phyloP scores from a whole-genome alignment of 257 asterid genomes.

The Scutellaria baicalensis region DNA sequence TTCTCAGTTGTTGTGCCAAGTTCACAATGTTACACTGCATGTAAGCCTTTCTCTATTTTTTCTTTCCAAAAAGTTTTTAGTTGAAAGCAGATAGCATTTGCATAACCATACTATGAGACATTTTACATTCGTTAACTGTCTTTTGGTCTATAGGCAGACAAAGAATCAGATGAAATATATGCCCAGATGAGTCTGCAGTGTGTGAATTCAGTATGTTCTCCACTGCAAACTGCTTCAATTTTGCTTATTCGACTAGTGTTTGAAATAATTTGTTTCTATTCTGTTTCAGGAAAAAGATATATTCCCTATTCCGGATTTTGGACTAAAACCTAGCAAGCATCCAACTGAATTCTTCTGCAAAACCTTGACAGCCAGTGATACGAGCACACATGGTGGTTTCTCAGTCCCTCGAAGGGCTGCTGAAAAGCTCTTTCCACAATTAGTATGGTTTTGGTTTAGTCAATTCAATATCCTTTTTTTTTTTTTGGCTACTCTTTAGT shows the following conservation, averaged over 20 bases:
- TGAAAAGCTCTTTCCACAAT: slow-evolving; percentile 83
- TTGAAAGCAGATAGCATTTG: neutral
- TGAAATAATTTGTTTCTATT: neutral
- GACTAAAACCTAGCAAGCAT: slow-evolving; percentile 67
- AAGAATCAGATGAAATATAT: slow-evolving; percentile 89
- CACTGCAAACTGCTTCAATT: neutral
- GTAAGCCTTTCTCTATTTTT: slow-evolving; percentile 30
- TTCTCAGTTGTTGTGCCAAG: slow-evolving; percentile 86
- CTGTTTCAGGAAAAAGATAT: slow-evolving; percentile 75
- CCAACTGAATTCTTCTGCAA: slow-evolving; percentile 95
- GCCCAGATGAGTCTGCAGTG: slow-evolving; percentile 97
- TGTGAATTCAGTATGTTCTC: slow-evolving; percentile 64
- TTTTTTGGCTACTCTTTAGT: neutral
- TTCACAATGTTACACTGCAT: slow-evolving; percentile 78
- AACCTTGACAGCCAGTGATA: slow-evolving; percentile 92
- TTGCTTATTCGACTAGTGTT: no score
- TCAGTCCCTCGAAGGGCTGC: slow-evolving; percentile 98
- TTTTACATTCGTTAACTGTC: neutral
- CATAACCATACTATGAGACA: neutral
- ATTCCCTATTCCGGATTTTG: slow-evolving; percentile 79
- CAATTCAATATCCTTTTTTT: neutral
- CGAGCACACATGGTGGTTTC: slow-evolving; percentile 98
- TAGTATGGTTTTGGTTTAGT: slow-evolving; percentile 38
- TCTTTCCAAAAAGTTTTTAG: neutral
- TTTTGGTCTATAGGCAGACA: slow-evolving; percentile 63